Base-by-base conservation (phyloP, 2,329 filamentous ascomycete species). In the Emmonsia crescens region DNA sequence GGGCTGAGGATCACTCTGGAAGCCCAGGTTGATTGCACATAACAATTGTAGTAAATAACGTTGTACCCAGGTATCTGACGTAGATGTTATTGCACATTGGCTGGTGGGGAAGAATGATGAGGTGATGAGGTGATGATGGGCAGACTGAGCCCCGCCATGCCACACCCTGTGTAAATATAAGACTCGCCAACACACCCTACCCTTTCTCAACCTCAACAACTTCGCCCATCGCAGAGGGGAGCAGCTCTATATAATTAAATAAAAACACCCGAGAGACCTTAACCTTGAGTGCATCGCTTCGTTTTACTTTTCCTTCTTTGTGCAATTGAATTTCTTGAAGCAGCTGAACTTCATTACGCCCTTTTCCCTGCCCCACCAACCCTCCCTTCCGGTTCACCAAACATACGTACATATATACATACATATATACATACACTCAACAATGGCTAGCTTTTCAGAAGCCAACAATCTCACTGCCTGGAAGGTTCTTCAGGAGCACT, bases 401-500 rank as follows among this genome's bases (percentile, higher is more conserved):
- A n/a, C n/a, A n/a, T n/a, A n/a, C n/a, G n/a, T n/a, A n/a, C 10
- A 46, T 19, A 8, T 31, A 49, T 21, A 12, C 33, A 48, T 24
- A 42, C 10, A 46, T 19, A 8, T 31, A 49, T 21, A 12, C 33
- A 48, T 24, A 42, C 21, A 33, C 31, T 21, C 59, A 48, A 21
- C 81, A 62, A 66, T 66, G 65, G 27, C 60, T 36, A 80, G 77
- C 65, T 85, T 96, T 85, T 83, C 61, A 60, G 61, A 65, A 63
- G 60, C 93, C 69, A 91, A 86, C 74, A 88, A 91, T 66, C 87
- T 96, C 69, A 82, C 86, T 70, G 87, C 91, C 73, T 99, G 94
- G 93, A 84, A 88, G 75, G 85, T 89, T 74, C 91, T 99, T 73
- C 89, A 96, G 79, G 83, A 89, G 72, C 92, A 97, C 79, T 91